A percentile compares a stretch with the other conserved stretches of the same genome.
Evolutionary conservation across 768 basidiomycete species (phyloP).

Genomic region (Podaxis mareebaensis): DNA sequence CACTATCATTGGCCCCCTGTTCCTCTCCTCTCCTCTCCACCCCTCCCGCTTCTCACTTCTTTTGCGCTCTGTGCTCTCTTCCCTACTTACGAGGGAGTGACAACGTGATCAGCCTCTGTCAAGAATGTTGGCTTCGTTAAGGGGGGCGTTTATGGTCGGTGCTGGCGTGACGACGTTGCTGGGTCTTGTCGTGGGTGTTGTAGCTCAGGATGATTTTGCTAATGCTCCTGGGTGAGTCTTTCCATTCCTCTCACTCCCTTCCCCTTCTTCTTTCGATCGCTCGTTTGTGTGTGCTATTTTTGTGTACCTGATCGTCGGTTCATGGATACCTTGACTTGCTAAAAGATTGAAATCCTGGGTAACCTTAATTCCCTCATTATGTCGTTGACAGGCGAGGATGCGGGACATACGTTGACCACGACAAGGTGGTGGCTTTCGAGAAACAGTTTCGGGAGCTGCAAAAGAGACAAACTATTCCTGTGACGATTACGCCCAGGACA

Average conservation of each 20-base stretch:
- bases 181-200: neutral
- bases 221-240: conserved; percentile 3
- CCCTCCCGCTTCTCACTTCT: neutral
- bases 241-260: neutral
- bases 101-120: neutral
- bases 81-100: too few relatives aligned
- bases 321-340: neutral
- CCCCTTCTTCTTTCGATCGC: neutral
- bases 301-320: neutral
- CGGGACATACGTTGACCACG: conserved; percentile 23
- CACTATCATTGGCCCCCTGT: neutral
- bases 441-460: neutral
- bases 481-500: neutral
- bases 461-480: conserved; percentile 5
- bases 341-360: neutral
- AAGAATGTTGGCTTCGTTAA: neutral
- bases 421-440: conserved; percentile 11
- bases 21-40: neutral
- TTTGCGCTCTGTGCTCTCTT: neutral
- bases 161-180: neutral
- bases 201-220: neutral
- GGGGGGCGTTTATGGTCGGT: neutral
- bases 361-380: neutral
- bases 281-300: neutral
- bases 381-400: conserved; percentile 17